Evolutionary conservation across 1,139 yeast genomes (phyloP), one percentile per base, ranked within the genome.

Genomic region (Debaryomyces singareniensis): DNA sequence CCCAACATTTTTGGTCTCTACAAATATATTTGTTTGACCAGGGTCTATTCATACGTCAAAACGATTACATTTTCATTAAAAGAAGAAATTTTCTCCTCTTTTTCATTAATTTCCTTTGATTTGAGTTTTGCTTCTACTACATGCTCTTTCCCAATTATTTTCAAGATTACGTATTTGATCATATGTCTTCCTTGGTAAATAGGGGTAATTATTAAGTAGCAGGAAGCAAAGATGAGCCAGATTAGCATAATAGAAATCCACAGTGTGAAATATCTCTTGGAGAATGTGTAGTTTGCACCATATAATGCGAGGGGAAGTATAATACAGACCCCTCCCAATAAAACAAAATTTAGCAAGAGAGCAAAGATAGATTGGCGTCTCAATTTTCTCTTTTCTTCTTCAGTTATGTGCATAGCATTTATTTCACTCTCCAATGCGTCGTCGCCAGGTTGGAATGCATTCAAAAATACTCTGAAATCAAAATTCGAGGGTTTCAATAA

Each of bases 301-400:
- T 65, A 67, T 44, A 66, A 50, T 7, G 72, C 70, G 44, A 66
- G 50, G 27, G 73, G 72, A 70, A 71, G 65, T 7, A 67, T 28
- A 7, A 65, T 63, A n/a, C n/a, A n/a, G n/a, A n/a, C n/a, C n/a
- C n/a, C n/a, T n/a, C 61, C 59, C 58, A 14, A 55, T 56, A 4
- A 63, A 33, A 15, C 62, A 47, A 13, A 63, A 38, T n/a, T 46
- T 44, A 24, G 56, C 41, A 1, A 53, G 33, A 23, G 53, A 42
- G 7, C 59, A 49, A 12, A 46, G 51, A 26, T 54, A 49, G 3
- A 67, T 58, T 5, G 57, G 7, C 35, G 30, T 55, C 56, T 27
- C 49, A n/a, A 29, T 34, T 3, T 15, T 16, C 3, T 20, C 29
- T 14, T 33, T 12, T 23, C 20, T 5, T 24, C n/a, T 27, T 5